Evolutionary conservation across 768 basidiomycete genomes (phyloP).

Genomic region (Ephemerocybe angulata): DNA sequence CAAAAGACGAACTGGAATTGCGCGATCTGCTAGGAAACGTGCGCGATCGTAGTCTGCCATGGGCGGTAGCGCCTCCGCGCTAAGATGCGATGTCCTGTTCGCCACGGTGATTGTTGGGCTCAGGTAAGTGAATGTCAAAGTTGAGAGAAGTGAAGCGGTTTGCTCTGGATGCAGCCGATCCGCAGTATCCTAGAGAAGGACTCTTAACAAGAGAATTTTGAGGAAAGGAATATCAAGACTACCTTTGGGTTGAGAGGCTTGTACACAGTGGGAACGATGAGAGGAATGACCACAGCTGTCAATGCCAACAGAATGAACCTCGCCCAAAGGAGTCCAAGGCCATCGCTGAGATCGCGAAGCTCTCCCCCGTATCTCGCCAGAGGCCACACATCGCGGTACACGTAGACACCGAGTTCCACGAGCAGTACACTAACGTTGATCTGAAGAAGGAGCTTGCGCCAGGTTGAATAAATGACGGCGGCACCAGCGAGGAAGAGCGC

Average conservation of each 20-base stretch:
- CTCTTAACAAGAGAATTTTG: not conserved
- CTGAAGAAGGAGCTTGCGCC: not conserved
- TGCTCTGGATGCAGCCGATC: slow-evolving; percentile 45
- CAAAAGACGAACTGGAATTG: slow-evolving; percentile 21
- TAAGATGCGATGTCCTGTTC: slow-evolving; percentile 42
- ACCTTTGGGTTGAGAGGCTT: slow-evolving; percentile 47
- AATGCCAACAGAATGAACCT: slow-evolving; percentile 29
- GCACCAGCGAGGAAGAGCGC: not conserved
- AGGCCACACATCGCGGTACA: slow-evolving; percentile 55
- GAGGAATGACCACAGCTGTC: slow-evolving; percentile 45
- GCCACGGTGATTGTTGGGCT: slow-evolving; percentile 48
- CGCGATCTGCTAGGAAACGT: slow-evolving; percentile 20
- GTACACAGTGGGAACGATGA: slow-evolving; percentile 51
- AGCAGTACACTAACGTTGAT: slow-evolving; percentile 26
- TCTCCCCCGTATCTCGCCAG: slow-evolving; percentile 40
- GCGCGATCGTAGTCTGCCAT: slow-evolving; percentile 60
- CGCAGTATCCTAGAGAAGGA: not conserved
- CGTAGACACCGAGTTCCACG: slow-evolving; percentile 39
- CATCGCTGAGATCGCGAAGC: slow-evolving; percentile 40
- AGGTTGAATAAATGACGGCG: not conserved
- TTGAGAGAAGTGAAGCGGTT: slow-evolving; percentile 43
- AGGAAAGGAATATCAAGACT: not conserved
- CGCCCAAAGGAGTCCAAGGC: slow-evolving; percentile 25
- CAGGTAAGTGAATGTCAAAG: slow-evolving; percentile 49
- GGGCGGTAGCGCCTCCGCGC: slow-evolving; percentile 54